These are phyloP conservation scores for Macrolepiota dolichaula DNA, from an alignment of 768 basidiomycete species.

Conservation along the genomic window DNA sequence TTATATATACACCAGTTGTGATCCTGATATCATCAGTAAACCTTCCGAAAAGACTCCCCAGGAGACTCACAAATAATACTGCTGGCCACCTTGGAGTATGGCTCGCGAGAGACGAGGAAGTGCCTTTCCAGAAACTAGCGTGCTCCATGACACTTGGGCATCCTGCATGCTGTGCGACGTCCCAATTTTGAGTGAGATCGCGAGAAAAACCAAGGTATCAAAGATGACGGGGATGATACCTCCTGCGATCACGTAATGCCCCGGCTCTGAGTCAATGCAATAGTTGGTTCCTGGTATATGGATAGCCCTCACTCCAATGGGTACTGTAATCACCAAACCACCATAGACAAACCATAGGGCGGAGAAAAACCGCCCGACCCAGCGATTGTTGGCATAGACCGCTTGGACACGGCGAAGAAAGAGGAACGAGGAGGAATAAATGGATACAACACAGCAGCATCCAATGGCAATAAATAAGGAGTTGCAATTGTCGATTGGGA, in stretches of 20 bases:
- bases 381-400: not conserved
- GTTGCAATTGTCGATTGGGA: not conserved
- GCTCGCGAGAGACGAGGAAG: conserved; percentile 24
- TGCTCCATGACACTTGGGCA: conserved; percentile 12
- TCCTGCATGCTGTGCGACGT: conserved; percentile 13
- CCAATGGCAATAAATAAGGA: not conserved
- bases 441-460: not conserved
- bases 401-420: not conserved
- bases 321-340: conserved; percentile 21
- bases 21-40: not conserved
- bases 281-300: conserved; percentile 27
- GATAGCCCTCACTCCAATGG: conserved; percentile 17
- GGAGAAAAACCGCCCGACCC: not conserved
- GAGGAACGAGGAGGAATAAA: not conserved
- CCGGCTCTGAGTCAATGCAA: conserved; percentile 24
- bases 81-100: conserved; percentile 27
- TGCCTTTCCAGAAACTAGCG: conserved; percentile 18
- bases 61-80: conserved; percentile 29
- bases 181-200: conserved; percentile 27
- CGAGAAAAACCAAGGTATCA: conserved; percentile 32
- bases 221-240: conserved; percentile 22
- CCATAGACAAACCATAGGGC: conserved; percentile 8
- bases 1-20: not conserved
- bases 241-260: conserved; percentile 20
- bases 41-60: not conserved